These are phyloP conservation scores for Lachnellula occidentalis DNA, from an alignment of 2,329 filamentous ascomycete species.

Conservation along the genomic window DNA sequence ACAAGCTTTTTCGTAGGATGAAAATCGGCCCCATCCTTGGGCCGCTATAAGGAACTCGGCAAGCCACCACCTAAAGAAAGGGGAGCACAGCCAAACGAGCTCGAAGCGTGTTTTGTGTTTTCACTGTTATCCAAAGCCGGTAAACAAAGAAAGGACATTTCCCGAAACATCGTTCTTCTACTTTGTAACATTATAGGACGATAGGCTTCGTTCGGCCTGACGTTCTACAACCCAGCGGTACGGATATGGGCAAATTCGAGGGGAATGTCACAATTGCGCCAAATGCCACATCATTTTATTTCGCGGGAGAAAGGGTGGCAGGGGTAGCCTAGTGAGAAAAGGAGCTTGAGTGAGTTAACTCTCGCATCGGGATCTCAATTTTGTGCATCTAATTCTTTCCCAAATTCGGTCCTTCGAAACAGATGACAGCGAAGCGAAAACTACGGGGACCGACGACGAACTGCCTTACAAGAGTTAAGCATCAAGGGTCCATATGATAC, in stretches of 20 bases:
- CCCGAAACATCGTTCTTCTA: neutral
- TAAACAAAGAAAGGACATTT: no score
- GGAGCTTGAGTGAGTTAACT: neutral
- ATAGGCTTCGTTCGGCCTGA: neutral
- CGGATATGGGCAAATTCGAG: constrained; percentile 7
- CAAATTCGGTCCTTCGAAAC: neutral
- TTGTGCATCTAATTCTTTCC: neutral
- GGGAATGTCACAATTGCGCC: constrained; percentile 4
- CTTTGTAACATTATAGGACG: neutral
- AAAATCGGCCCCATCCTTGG: no score
- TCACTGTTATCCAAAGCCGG: no score
- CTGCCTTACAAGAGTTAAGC: no score
- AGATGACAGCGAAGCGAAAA: neutral
- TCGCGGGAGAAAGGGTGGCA: neutral
- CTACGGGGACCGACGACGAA: neutral
- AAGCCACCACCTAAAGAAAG: no score
- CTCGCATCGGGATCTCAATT: neutral
- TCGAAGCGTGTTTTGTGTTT: no score
- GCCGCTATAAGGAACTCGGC: no score
- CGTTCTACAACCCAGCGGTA: neutral
- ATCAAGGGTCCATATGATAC: neutral
- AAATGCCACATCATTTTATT: neutral
- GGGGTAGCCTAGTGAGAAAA: neutral
- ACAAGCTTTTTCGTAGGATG: no score
- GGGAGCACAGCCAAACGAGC: no score